A percentile compares a stretch with the other conserved stretches of the same genome.
Conservation (phyloP, 495 filamentous ascomycete species). For the Penicillium lividum region DNA sequence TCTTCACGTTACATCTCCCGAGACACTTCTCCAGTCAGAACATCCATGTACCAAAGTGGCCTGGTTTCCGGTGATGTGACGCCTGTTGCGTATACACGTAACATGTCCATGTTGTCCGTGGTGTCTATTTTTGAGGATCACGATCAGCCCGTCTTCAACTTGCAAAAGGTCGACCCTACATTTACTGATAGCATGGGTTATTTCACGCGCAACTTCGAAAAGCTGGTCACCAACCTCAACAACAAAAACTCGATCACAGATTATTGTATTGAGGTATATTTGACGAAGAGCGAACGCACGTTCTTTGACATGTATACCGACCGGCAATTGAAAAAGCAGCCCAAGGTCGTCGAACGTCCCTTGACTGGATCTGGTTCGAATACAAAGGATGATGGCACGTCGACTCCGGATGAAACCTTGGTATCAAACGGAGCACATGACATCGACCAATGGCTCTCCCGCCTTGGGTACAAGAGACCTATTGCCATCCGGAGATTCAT, state of each 20-base stretch:
- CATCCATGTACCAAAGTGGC: not conserved
- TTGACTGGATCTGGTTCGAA: not conserved
- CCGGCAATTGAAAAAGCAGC: conserved; percentile 50
- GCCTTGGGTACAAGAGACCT: conserved; percentile 40
- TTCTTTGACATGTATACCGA: conserved; percentile 66
- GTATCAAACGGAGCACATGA: conserved; percentile 42
- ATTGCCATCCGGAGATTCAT: conserved; percentile 60
- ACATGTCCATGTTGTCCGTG: not conserved
- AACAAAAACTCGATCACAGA: conserved; percentile 57
- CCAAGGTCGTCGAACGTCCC: conserved; percentile 34
- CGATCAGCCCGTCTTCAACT: conserved; percentile 61
- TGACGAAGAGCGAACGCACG: conserved; percentile 68
- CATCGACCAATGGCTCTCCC: conserved; percentile 41
- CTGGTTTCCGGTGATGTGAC: not conserved
- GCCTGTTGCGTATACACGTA: not conserved
- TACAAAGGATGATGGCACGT: conserved; percentile 20
- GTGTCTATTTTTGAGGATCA: conserved; percentile 57
- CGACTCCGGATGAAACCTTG: conserved; percentile 36
- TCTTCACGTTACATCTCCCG: not conserved
- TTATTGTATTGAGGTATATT: conserved; percentile 67
- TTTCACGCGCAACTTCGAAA: conserved; percentile 61
- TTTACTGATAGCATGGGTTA: conserved; percentile 69
- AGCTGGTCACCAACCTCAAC: conserved; percentile 57
- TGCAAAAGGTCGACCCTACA: conserved; percentile 70
- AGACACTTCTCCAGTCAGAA: not conserved